A percentile compares a stretch with the other conserved stretches of the same genome.
Evolutionary conservation across 2,329 filamentous ascomycete genomes (phyloP).

Genomic region (Fusarium tanahbumbuense): DNA sequence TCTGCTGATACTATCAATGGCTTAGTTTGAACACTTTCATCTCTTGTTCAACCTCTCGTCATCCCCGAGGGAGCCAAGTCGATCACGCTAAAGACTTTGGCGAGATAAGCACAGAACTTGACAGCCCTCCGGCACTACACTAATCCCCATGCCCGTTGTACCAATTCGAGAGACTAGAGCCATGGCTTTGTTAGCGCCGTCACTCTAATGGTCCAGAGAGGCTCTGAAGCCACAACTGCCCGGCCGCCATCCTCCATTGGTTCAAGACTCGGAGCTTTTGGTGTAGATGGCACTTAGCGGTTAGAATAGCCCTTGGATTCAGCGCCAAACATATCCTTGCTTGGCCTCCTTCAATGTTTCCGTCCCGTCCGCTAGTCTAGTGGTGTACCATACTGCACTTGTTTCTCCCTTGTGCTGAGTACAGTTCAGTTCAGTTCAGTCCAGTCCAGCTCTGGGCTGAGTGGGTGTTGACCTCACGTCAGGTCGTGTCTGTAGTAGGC

Average conservation of each 20-base stretch:
- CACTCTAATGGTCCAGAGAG: conserved; percentile 17
- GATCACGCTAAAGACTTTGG: conserved; percentile 20
- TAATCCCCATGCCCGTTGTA: conserved; percentile 33
- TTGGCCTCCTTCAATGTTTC: conserved; percentile 8
- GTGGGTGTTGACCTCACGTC: conserved; percentile 14
- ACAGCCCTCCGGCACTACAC: conserved; percentile 30
- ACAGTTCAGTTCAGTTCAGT: background rate
- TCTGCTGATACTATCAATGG: background rate
- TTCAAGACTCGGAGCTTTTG: conserved; percentile 9
- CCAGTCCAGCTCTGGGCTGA: background rate
- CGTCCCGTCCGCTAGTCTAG: conserved; percentile 27
- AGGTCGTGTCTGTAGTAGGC: conserved; percentile 15
- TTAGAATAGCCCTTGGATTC: background rate
- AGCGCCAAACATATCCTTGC: background rate
- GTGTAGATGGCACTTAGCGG: conserved; percentile 24
- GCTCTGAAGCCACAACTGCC: conserved; percentile 20
- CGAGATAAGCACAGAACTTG: conserved; percentile 21
- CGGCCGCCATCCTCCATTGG: conserved; percentile 30
- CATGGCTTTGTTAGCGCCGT: conserved; percentile 34
- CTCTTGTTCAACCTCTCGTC: conserved; percentile 29
- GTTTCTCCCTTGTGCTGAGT: conserved; percentile 30
- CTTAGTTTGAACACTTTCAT: background rate
- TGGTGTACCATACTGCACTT: conserved; percentile 12
- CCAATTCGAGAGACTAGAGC: conserved; percentile 4
- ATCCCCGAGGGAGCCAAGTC: conserved; percentile 19